phyloP scores from a whole-genome alignment of 2,329 filamentous ascomycete genomes.

The Sphaerostilbella broomeana region DNA sequence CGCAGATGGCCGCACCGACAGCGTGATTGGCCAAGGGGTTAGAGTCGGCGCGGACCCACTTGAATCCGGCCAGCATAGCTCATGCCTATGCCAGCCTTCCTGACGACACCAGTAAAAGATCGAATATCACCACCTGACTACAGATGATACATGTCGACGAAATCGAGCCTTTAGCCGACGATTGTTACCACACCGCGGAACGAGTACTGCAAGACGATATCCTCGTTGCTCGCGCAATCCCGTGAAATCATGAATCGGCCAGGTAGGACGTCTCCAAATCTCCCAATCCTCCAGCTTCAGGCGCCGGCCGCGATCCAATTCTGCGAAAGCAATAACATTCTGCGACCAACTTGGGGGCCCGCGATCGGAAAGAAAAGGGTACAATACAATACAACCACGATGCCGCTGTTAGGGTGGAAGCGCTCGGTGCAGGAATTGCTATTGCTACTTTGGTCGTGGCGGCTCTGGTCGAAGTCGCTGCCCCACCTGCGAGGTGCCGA shows the following conservation, averaged over 20 bases:
- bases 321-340: background rate
- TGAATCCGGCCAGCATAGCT: constrained; percentile 29
- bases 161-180: constrained; percentile 16
- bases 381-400: too few species aligned
- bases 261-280: constrained; percentile 40
- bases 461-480: too few species aligned
- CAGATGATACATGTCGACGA: constrained; percentile 7
- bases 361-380: background rate
- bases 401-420: too few species aligned
- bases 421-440: too few species aligned
- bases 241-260: constrained; percentile 50
- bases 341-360: background rate
- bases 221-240: constrained; percentile 20
- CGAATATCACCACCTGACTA: constrained; percentile 5
- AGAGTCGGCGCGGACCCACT: constrained; percentile 34
- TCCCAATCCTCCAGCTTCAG: constrained; percentile 10
- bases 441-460: too few species aligned
- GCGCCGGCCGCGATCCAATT: background rate
- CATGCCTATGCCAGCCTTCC: constrained; percentile 21
- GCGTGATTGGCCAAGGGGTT: constrained; percentile 23
- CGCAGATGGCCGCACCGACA: background rate
- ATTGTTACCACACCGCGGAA: constrained; percentile 15
- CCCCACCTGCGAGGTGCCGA: constrained; percentile 6
- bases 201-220: constrained; percentile 8
- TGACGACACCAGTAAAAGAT: constrained; percentile 17